These are phyloP conservation scores for Cairneyella variabilis DNA, from an alignment of 495 filamentous ascomycete genomes.

Conservation along the genomic window DNA sequence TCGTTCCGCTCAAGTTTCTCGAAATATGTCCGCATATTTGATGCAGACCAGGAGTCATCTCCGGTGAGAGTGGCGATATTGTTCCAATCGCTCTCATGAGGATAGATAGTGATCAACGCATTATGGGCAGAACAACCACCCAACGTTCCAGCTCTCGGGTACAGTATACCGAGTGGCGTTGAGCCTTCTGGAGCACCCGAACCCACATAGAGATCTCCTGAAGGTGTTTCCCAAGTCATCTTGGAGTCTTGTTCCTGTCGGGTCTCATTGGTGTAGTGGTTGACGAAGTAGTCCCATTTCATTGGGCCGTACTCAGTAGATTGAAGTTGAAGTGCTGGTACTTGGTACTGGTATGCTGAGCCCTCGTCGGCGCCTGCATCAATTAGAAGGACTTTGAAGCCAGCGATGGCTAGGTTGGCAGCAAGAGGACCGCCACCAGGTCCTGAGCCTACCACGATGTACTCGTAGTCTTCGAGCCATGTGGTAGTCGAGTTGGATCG, in stretches of 20 bases:
- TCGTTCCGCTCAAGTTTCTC: constrained; percentile 22
- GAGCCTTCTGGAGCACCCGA: constrained; percentile 37
- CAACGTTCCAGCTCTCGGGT: constrained; percentile 44
- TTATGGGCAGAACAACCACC: constrained; percentile 47
- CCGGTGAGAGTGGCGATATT: constrained; percentile 36
- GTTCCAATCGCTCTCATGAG: constrained; percentile 44
- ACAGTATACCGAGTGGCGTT: constrained; percentile 37
- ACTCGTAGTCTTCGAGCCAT: constrained; percentile 45
- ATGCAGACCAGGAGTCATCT: constrained; percentile 36
- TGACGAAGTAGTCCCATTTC: constrained; percentile 46
- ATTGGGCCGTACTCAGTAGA: constrained; percentile 38
- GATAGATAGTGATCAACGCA: constrained; percentile 40
- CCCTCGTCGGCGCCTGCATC: constrained; percentile 60
- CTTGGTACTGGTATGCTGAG: constrained; percentile 20
- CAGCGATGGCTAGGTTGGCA: constrained; percentile 55
- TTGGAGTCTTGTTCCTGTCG: constrained; percentile 41
- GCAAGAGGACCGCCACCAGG: constrained; percentile 63
- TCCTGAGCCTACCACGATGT: constrained; percentile 63
- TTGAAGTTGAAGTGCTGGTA: constrained; percentile 35
- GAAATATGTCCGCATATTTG: constrained; percentile 45
- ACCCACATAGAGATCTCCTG: constrained; percentile 36
- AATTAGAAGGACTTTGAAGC: constrained; percentile 55
- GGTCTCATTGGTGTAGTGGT: constrained; percentile 39
- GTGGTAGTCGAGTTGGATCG: background rate
- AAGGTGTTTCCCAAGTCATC: constrained; percentile 39